Conservation (phyloP, 139 green algal species). For the Axilococcus clingmanii region DNA sequence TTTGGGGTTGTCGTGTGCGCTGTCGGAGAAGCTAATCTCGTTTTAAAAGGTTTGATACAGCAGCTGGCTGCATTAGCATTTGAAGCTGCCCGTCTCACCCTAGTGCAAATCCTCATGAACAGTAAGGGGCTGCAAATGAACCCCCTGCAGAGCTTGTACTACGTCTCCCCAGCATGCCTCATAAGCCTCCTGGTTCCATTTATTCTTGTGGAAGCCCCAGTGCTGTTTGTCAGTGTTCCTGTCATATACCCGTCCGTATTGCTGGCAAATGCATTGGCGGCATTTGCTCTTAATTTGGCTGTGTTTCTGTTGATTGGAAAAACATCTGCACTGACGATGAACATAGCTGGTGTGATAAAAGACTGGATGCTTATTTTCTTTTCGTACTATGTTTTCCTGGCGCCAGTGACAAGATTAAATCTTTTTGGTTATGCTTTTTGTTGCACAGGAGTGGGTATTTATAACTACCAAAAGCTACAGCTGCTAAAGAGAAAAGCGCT, state of each 20-base stretch:
- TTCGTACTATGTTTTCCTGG: conserved; percentile 75
- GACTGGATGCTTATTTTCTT: conserved; percentile 87
- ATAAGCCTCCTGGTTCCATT: conserved; percentile 31
- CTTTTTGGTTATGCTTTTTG: conserved; percentile 68
- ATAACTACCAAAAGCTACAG: conserved; percentile 38
- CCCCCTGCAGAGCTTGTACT: conserved; percentile 48
- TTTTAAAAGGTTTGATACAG: conserved; percentile 73
- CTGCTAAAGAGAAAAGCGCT: conserved; percentile 11
- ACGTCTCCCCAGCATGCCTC: conserved; percentile 43
- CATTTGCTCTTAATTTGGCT: conserved; percentile 66
- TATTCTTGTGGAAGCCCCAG: conserved; percentile 11
- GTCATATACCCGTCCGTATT: conserved; percentile 41
- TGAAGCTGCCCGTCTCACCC: conserved; percentile 60
- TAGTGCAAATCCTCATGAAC: conserved; percentile 85
- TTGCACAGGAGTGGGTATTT: conserved; percentile 31
- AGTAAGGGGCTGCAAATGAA: conserved; percentile 46
- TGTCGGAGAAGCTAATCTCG: conserved; percentile 78
- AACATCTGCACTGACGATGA: conserved; percentile 94
- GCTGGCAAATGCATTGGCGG: conserved; percentile 74
- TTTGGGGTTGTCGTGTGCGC: conserved; percentile 76
- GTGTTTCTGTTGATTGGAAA: conserved; percentile 91
- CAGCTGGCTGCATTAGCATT: conserved; percentile 66
- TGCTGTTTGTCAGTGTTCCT: conserved; percentile 12
- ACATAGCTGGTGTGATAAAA: conserved; percentile 95
- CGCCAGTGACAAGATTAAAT: conserved; percentile 78